Percentiles rank a stretch among this genome's conserved stretches.
Conservation (phyloP, 2,329 filamentous ascomycete species). For the Massarina eburnea region DNA sequence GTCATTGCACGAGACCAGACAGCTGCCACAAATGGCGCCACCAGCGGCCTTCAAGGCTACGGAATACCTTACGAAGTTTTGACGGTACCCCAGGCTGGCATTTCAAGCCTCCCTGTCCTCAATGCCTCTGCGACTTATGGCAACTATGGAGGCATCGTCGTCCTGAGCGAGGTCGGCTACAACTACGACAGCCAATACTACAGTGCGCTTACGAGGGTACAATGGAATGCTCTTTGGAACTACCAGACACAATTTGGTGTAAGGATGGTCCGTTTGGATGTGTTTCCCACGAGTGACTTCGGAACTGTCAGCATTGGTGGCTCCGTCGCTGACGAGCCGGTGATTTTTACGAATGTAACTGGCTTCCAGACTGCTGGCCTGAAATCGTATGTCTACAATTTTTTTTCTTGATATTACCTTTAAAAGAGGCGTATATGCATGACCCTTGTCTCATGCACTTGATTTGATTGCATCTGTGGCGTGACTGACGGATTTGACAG, state of each 20-base stretch:
- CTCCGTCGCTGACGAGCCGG: slow-evolving; percentile 34
- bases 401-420: neutral
- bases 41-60: slow-evolving; percentile 60
- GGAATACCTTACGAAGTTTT: slow-evolving; percentile 61
- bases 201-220: slow-evolving; percentile 57
- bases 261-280: slow-evolving; percentile 62
- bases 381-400: slow-evolving; percentile 41
- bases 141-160: slow-evolving; percentile 62
- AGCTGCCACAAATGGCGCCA: slow-evolving; percentile 53
- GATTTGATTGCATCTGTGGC: slow-evolving; percentile 7
- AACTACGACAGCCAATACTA: slow-evolving; percentile 53
- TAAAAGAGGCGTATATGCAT: neutral
- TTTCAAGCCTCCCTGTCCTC: slow-evolving; percentile 52
- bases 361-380: slow-evolving; percentile 59
- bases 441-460: slow-evolving; percentile 4
- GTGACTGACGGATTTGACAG: slow-evolving; percentile 21
- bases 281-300: slow-evolving; percentile 56
- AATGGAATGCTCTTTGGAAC: slow-evolving; percentile 59
- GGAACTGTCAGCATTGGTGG: slow-evolving; percentile 45
- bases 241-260: slow-evolving; percentile 62
- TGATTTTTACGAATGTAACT: slow-evolving; percentile 57
- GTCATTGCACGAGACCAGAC: slow-evolving; percentile 57
- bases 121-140: slow-evolving; percentile 53
- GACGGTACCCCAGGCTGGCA: slow-evolving; percentile 56
- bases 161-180: slow-evolving; percentile 58